phyloP scores from a whole-genome alignment of 2,329 filamentous ascomycete genomes.

The Penicillium sp. region DNA sequence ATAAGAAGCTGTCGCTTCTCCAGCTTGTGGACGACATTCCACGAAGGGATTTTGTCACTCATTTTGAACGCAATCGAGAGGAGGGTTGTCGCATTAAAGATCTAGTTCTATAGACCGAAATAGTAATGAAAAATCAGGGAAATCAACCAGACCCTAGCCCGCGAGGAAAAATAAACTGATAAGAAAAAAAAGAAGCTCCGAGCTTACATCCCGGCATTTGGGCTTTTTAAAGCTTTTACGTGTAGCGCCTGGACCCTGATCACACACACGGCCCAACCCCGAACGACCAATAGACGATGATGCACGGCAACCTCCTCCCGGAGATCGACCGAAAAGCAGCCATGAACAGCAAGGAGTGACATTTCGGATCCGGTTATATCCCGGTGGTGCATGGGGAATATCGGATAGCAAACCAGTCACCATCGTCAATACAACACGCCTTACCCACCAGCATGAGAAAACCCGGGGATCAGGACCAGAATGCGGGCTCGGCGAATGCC shows the following conservation, averaged over 20 bases:
- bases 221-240: slow-evolving; percentile 7
- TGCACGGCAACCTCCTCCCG: slow-evolving; percentile 14
- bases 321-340: slow-evolving; percentile 15
- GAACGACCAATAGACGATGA: neutral
- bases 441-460: neutral
- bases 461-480: neutral
- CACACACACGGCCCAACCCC: slow-evolving; percentile 11
- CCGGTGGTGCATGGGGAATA: slow-evolving; percentile 3
- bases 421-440: neutral
- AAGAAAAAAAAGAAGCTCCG: neutral
- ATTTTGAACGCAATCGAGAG: slow-evolving; percentile 21
- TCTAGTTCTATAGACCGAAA: neutral
- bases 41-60: slow-evolving; percentile 40
- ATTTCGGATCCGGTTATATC: slow-evolving; percentile 10
- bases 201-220: neutral
- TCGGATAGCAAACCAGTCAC: neutral
- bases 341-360: slow-evolving; percentile 10
- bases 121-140: neutral
- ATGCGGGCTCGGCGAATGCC: neutral
- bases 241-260: neutral
- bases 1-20: slow-evolving; percentile 58
- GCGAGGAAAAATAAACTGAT: neutral
- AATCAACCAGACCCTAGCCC: neutral
- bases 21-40: slow-evolving; percentile 53
- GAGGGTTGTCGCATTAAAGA: neutral